phyloP scores from a whole-genome alignment of 2,329 filamentous ascomycete species.

The Penicillium polonicum region DNA sequence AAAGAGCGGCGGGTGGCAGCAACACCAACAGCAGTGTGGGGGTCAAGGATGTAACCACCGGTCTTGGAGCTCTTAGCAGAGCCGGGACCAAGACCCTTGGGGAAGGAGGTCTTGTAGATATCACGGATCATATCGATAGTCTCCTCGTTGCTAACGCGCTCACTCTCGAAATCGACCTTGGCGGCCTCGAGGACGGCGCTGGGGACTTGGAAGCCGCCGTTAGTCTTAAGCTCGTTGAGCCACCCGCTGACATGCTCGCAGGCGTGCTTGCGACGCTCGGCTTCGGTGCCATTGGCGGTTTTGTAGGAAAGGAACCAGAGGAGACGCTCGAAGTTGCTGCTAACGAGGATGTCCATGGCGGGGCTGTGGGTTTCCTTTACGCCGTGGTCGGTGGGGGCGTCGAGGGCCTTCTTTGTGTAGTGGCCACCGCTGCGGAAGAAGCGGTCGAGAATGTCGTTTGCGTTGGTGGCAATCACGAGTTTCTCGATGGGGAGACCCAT shows the following conservation, averaged over 20 bases:
- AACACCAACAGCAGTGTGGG: constrained; percentile 86
- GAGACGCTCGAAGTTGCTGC: constrained; percentile 92
- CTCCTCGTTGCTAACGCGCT: constrained; percentile 63
- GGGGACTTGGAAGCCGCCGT: constrained; percentile 80
- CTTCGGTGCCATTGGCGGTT: constrained; percentile 51
- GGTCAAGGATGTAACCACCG: constrained; percentile 80
- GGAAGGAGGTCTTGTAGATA: constrained; percentile 57
- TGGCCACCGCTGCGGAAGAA: constrained; percentile 82
- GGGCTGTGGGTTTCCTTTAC: constrained; percentile 83
- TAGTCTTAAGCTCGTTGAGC: constrained; percentile 75
- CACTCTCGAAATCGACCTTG: constrained; percentile 74
- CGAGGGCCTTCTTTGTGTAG: constrained; percentile 78
- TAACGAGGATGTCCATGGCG: constrained; percentile 97
- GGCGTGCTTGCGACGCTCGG: constrained; percentile 50
- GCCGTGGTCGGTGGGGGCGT: background rate
- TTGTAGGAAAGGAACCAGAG: constrained; percentile 86
- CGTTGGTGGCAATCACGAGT: constrained; percentile 90
- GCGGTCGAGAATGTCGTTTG: constrained; percentile 93
- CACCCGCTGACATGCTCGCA: constrained; percentile 75
- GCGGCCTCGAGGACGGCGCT: constrained; percentile 69
- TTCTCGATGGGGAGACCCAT: constrained; percentile 89
- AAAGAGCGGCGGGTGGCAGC: constrained; percentile 72
- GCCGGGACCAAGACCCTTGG: constrained; percentile 39
- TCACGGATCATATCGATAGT: constrained; percentile 66
- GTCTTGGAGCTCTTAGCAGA: constrained; percentile 41